Conservation (phyloP, 768 basidiomycete species). For the Cystobasidium tubakii region DNA sequence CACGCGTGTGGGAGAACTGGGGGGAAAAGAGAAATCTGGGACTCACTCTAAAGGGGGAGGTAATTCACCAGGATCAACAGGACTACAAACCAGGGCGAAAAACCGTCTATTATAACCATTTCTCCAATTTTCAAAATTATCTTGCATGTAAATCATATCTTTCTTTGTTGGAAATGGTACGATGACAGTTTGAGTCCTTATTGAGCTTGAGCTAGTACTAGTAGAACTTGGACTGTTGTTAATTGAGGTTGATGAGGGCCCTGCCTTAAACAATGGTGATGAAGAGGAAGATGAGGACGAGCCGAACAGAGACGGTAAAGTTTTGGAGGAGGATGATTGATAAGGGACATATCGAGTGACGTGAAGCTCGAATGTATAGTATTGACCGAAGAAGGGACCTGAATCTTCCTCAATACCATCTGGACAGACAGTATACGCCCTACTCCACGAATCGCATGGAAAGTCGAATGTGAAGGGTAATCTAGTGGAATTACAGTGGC, state of each 20-base stretch:
- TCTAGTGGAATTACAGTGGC: neutral
- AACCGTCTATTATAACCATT: conserved; percentile 10
- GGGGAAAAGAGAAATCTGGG: too few species aligned
- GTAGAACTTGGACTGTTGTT: neutral
- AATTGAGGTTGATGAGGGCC: neutral
- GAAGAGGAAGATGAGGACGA: neutral
- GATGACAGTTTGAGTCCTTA: neutral
- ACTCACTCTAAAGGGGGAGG: conserved; percentile 29
- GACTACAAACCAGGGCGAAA: conserved; percentile 2
- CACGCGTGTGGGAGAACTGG: too few species aligned
- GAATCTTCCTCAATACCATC: neutral
- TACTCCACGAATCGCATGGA: conserved; percentile 10
- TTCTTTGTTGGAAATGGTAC: neutral
- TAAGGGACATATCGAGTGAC: neutral
- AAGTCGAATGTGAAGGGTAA: conserved; percentile 15
- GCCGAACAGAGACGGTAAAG: neutral
- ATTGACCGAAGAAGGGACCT: neutral
- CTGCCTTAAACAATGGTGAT: neutral
- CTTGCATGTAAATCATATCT: neutral
- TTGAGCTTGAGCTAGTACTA: neutral
- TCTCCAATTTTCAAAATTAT: neutral
- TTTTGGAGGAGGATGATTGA: neutral
- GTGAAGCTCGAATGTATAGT: conserved; percentile 3
- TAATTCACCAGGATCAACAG: conserved; percentile 27
- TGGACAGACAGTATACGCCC: conserved; percentile 13